Percentiles rank a stretch among this genome's conserved stretches.
Conservation (phyloP, 164 flowering plant species). For the Vitis cinerea region DNA sequence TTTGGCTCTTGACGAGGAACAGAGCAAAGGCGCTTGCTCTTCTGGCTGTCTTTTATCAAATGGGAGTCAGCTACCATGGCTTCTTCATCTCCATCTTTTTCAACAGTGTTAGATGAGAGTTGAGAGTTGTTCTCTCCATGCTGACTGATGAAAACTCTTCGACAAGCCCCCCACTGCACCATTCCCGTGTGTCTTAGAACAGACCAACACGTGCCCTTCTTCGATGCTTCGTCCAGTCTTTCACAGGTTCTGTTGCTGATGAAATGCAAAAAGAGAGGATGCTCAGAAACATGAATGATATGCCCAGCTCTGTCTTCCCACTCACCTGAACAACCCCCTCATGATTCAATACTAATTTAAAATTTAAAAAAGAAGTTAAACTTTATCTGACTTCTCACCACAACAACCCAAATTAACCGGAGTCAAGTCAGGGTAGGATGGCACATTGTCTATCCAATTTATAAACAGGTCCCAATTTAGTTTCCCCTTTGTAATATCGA, state of each 20-base stretch:
- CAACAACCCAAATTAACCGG: no score
- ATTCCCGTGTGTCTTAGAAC: constrained; percentile 11
- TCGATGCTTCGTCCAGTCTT: constrained; percentile 7
- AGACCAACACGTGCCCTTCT: constrained; percentile 19
- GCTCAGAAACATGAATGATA: background rate
- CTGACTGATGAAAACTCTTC: background rate
- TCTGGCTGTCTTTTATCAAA: background rate
- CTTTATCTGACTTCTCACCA: no score
- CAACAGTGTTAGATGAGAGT: constrained; percentile 1
- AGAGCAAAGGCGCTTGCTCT: background rate
- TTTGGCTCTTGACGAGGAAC: no score
- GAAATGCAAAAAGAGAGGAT: constrained; percentile 3
- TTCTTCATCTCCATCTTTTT: constrained; percentile 1
- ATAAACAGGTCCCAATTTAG: no score
- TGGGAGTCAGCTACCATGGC: background rate
- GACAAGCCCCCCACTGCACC: constrained; percentile 15
- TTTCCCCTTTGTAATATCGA: no score
- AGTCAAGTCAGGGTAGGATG: no score
- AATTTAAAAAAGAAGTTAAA: no score
- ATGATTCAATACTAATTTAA: no score
- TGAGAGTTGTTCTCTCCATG: background rate
- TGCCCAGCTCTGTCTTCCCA: background rate
- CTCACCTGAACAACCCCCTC: no score
- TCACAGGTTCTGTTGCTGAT: background rate
- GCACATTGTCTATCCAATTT: no score